These are phyloP conservation scores for Trichoderma reesei DNA, from an alignment of 495 filamentous ascomycete genomes.

Conservation along the genomic window DNA sequence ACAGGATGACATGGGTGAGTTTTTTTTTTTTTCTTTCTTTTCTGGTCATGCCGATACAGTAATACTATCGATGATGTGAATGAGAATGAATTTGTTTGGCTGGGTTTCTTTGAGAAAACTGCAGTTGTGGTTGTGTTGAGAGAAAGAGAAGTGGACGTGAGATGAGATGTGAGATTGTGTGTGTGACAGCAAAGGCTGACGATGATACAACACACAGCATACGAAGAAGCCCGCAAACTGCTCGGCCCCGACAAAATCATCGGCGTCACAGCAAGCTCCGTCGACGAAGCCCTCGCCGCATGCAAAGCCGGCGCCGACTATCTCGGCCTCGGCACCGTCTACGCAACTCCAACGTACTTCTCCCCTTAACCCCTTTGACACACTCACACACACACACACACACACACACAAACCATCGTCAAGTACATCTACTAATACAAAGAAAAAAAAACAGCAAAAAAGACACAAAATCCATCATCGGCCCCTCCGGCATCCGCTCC, in stretches of 20 bases:
- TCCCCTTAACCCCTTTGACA: no score
- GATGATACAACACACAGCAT: slow-evolving; percentile 13
- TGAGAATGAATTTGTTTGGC: no score
- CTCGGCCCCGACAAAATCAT: slow-evolving; percentile 60
- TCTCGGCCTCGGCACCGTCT: slow-evolving; percentile 79
- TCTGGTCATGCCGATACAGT: no score
- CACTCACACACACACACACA: background rate
- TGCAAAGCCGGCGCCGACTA: slow-evolving; percentile 71
- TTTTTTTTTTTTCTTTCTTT: slow-evolving; percentile 2
- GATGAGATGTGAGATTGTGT: no score
- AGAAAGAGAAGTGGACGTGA: background rate
- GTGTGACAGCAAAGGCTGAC: no score
- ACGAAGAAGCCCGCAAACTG: slow-evolving; percentile 50
- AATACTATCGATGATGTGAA: no score
- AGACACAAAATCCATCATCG: slow-evolving; percentile 76
- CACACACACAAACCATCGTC: background rate
- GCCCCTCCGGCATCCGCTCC: slow-evolving; percentile 61
- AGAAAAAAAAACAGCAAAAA: no score
- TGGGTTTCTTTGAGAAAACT: no score
- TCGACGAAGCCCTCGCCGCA: slow-evolving; percentile 57
- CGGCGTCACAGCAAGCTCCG: slow-evolving; percentile 60
- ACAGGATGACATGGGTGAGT: slow-evolving; percentile 82
- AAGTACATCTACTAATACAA: background rate
- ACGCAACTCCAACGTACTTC: slow-evolving; percentile 76
- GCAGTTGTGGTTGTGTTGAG: background rate